Evolutionary conservation across 345 rosid genomes (phyloP), one percentile per base, ranked within the genome.

Genomic region (Rubroshorea leprosula): DNA sequence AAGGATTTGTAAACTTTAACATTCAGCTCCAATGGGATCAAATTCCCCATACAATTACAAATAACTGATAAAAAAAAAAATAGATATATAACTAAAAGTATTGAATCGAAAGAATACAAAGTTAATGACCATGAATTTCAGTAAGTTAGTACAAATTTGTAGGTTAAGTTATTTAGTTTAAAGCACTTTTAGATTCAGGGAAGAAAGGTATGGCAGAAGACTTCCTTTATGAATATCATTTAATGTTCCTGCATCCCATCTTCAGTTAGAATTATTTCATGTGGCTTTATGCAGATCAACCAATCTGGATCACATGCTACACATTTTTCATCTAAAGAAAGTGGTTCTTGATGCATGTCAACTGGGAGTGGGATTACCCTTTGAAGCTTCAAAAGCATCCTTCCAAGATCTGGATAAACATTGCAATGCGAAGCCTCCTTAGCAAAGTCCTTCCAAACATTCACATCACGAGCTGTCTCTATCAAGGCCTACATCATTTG

Each of bases 371-470:
- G 64, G 65, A 49, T 62, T 87, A 94, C 97, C 26, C 58, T 81
- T 46, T 87, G 86, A 71, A 94, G 89, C 76, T 84, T 94, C 81
- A 84, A 61, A 66, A 94, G 96, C 96, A 87, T 87, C 77, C 63
- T 76, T 65, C 96, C 97, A 50, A 94, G 85, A 53, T 85, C 95
- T 57, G 74, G 68, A 81, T 94, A 94, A 54, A 85, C 87, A 65
- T 58, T 63, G 68, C 97, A 81, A 47, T 69, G 83, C 18, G 99
- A 80, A 71, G 90, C 85, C 69, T 80, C 95, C 86, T 67, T 74
- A n/a, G 97, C 93, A 69, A 87, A 90, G 57, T 87, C 95, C 76
- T 90, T 94, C 99, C 99, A 94, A 35, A 82, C 76, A 59, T 65
- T 65, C 67, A 90, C 84, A 52, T 84, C 81, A 23, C 83, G 88